Evolutionary conservation across 768 basidiomycete species (phyloP), one percentile per base, ranked within the genome.

Genomic region (Epithele typhae): DNA sequence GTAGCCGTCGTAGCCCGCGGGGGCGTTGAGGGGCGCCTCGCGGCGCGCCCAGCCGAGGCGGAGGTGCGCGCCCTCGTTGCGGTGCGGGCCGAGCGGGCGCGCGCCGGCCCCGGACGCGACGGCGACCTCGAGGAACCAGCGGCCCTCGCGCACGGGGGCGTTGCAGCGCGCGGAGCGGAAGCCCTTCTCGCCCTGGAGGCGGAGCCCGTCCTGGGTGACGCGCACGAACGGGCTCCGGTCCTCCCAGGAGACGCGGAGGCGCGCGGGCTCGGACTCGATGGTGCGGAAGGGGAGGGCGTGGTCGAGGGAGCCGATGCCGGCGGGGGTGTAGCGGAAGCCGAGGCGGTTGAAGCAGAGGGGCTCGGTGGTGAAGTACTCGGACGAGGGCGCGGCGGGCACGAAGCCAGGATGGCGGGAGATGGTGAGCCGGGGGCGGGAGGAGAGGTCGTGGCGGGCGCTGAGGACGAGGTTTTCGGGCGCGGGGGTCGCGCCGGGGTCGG

Each of bases 121-220:
- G 2, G 87, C 87, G 38, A 95, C 80, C 70, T 99, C 96, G 75
- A 93, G 81, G 64, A 93, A 98, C 92, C 92, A 98, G 11, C 76
- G 78, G 5, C 96, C 96, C 56, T 93, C 82, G 19, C 91, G 75
- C 18, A 98, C 76, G 0, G 92, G 88, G 1, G 90, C 84, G 64
- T 96, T 98, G 48, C 84, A 85, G 19, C 96, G 78, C 3, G 86
- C 92, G 56, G 88, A 91, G 21, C 95, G 73, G 64, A 92, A 98
- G 4, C 96, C 96, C 42, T 87, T 88, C 59, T 87, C 85, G 6
- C 94, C 91, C 2, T 79, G 71, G 43, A 94, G 67, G 1, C 79
- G 77, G 3, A 87, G 62, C 0, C 88, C 92, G 57, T 94, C 89
- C 45, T 79, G 81, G 0, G 87, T 82, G 53, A 91, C 81, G 43